Evolutionary conservation across 2,329 filamentous ascomycete genomes (phyloP), one percentile per base, ranked within the genome.

Genomic region (Colletotrichum lentis): DNA sequence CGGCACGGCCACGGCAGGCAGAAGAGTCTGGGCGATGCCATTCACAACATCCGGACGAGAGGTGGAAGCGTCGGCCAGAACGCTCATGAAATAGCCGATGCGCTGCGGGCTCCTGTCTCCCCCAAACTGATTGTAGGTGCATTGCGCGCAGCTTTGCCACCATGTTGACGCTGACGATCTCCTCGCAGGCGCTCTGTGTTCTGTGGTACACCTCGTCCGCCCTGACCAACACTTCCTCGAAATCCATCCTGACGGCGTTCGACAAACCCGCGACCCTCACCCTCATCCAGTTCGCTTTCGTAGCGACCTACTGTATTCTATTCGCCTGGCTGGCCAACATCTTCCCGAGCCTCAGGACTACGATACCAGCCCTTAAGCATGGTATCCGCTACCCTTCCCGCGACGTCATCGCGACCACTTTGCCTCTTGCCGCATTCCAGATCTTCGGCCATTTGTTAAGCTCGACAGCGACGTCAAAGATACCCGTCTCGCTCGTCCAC

Each of bases 171-270:
- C 56, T 69, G 43, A 66, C 47, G 14, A 22, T 60, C 20, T 64
- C 59, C 67, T 62, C 46, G 73, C 79, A 97, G 95, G 80, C 86
- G 58, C 89, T 97, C 56, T 98, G 95, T 80, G 82, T 94, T 66
- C 81, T 95, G 76, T 98, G 96, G 96, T 99, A 98, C 83, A 87
- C 92, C 77, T 97, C 94, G 27, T 98, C 95, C 50, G 96, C 96
- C 70, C 83, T 98, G 73, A 97, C 96, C 70, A 99, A 98, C 78
- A 97, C 96, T 2, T 98, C 96, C 27, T 97, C 96, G 60, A 99
- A 99, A 81, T 92, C 95, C 20, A 99, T 99, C 75, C 85, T 98
- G 70, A 97, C 93, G 73, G 92, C 93, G 50, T 93, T 97, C 72
- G 89, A 92, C 67, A 96, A 93, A 79, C 95, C 95, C 1, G 91